A percentile compares a stretch with the other conserved stretches of the same genome.
These are phyloP conservation scores for Cyathus pygmaeus DNA, from an alignment of 1,284 basidiomycete species.

Conservation along the genomic window DNA sequence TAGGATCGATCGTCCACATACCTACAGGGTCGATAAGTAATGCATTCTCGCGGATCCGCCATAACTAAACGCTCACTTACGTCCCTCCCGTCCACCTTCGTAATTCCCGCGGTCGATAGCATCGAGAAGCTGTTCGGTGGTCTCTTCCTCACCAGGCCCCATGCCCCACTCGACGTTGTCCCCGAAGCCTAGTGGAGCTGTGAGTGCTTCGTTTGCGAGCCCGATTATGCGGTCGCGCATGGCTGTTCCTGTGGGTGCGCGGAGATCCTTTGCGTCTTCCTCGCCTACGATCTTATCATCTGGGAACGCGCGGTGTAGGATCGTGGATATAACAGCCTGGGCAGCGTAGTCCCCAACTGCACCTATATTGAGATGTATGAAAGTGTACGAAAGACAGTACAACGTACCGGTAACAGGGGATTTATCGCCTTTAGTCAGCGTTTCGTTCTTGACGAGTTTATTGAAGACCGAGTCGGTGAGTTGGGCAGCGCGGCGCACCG, in stretches of 20 bases:
- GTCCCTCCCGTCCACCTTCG: slow-evolving; percentile 79
- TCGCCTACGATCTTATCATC: slow-evolving; percentile 93
- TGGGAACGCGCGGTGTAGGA: slow-evolving; percentile 83
- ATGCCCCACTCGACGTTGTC: slow-evolving; percentile 72
- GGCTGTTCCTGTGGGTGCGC: slow-evolving; percentile 58
- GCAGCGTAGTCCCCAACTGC: slow-evolving; percentile 91
- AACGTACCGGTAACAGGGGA: slow-evolving; percentile 90
- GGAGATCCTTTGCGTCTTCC: slow-evolving; percentile 89
- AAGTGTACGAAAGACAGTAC: neutral
- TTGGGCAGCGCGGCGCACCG: slow-evolving; percentile 88
- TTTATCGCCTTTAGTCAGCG: slow-evolving; percentile 92
- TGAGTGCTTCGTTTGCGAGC: slow-evolving; percentile 87
- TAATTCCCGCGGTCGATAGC: slow-evolving; percentile 90
- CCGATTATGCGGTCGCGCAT: slow-evolving; percentile 80
- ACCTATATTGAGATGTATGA: neutral
- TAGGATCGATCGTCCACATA: slow-evolving; percentile 93
- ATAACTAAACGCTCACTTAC: slow-evolving; percentile 63
- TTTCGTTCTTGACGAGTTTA: slow-evolving; percentile 87
- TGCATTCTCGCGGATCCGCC: neutral
- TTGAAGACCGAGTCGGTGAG: slow-evolving; percentile 91
- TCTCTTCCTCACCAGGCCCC: slow-evolving; percentile 63
- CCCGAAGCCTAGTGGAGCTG: slow-evolving; percentile 59
- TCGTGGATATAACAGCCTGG: slow-evolving; percentile 88
- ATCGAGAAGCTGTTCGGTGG: slow-evolving; percentile 73
- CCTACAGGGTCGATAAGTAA: slow-evolving; percentile 51